Conservation (phyloP, 2,329 filamentous ascomycete species). For the Aspergillus ochraceus region DNA sequence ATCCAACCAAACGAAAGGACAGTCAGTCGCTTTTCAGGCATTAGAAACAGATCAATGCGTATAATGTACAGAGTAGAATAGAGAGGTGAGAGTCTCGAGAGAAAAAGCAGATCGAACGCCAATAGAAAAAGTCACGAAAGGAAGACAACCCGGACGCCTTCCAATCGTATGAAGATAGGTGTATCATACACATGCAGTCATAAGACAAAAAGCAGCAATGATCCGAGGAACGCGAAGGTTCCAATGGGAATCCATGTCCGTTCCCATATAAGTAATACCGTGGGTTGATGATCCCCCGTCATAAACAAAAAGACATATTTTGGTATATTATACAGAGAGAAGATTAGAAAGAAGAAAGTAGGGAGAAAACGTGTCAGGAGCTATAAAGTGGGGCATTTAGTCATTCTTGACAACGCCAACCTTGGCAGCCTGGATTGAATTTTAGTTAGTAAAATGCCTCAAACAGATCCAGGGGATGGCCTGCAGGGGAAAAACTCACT, state of each 20-base stretch:
- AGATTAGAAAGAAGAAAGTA: slow-evolving; percentile 11
- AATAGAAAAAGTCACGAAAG: slow-evolving; percentile 22
- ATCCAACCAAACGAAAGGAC: slow-evolving; percentile 8
- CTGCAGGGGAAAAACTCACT: slow-evolving; percentile 37
- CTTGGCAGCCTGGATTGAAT: slow-evolving; percentile 67
- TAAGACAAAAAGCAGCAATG: slow-evolving; percentile 24
- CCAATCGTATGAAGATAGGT: slow-evolving; percentile 29
- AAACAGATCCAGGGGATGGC: background rate
- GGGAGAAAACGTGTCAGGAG: slow-evolving; percentile 3
- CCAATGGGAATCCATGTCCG: slow-evolving; percentile 12
- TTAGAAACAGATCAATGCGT: slow-evolving; percentile 17
- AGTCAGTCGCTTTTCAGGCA: slow-evolving; percentile 10
- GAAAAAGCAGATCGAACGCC: slow-evolving; percentile 14
- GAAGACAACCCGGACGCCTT: slow-evolving; percentile 31
- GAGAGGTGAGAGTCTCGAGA: slow-evolving; percentile 35
- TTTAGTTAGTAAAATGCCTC: slow-evolving; percentile 1
- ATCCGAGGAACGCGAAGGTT: slow-evolving; percentile 14
- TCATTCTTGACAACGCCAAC: slow-evolving; percentile 91
- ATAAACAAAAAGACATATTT: slow-evolving; percentile 25
- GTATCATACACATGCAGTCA: slow-evolving; percentile 37
- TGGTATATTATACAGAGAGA: slow-evolving; percentile 38
- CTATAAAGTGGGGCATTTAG: slow-evolving; percentile 27
- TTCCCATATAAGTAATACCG: background rate
- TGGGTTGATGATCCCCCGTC: slow-evolving; percentile 19
- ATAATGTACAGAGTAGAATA: slow-evolving; percentile 32